These are phyloP conservation scores for Stagonosporopsis cucurbitacearum DNA, from an alignment of 2,329 filamentous ascomycete species.

Conservation along the genomic window DNA sequence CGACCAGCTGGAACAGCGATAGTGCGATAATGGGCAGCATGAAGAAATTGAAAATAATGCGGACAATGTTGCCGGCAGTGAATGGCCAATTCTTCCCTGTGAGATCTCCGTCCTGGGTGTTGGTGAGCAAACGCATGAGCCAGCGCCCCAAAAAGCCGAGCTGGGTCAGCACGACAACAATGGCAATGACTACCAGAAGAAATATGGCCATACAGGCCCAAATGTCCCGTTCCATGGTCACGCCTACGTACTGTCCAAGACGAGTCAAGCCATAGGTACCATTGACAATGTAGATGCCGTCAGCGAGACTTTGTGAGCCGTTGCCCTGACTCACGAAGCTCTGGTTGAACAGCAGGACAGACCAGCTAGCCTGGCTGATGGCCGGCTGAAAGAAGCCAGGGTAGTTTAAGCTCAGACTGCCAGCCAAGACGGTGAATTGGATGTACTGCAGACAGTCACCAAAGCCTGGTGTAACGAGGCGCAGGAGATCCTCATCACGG, in stretches of 20 bases:
- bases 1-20: constrained; percentile 89
- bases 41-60: constrained; percentile 92
- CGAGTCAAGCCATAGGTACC: constrained; percentile 79
- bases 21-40: constrained; percentile 84
- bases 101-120: constrained; percentile 82
- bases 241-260: constrained; percentile 81
- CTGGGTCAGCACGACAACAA: constrained; percentile 73
- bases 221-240: constrained; percentile 76
- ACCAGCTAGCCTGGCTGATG: constrained; percentile 87
- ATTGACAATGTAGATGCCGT: constrained; percentile 86
- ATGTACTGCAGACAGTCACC: constrained; percentile 97
- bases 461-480: constrained; percentile 93
- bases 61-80: constrained; percentile 63
- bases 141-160: constrained; percentile 78
- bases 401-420: constrained; percentile 85
- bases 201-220: constrained; percentile 96
- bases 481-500: constrained; percentile 86
- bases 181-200: constrained; percentile 77
- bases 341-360: constrained; percentile 88
- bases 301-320: constrained; percentile 71
- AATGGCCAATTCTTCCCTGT: constrained; percentile 93
- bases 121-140: constrained; percentile 73
- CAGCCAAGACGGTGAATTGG: constrained; percentile 87
- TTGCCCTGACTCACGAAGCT: constrained; percentile 77
- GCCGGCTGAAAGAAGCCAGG: constrained; percentile 95